phyloP scores from a whole-genome alignment of 1,139 yeast genomes.

The Geotrichum candidum region DNA sequence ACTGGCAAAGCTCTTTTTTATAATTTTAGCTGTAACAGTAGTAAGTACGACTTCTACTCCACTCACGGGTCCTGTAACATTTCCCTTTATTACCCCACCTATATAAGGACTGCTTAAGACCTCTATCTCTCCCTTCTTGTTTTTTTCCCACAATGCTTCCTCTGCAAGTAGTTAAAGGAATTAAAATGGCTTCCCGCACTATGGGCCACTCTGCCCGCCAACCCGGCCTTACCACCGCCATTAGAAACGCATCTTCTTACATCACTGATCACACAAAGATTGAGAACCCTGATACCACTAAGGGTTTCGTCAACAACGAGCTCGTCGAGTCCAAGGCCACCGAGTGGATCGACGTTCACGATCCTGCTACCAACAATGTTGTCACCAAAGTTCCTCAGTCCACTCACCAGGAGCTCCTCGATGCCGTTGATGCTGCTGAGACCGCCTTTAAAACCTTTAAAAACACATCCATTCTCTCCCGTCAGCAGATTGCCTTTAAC shows the following conservation, averaged over 20 bases:
- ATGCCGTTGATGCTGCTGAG: conserved; percentile 62
- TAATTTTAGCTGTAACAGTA: neutral
- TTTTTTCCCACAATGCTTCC: neutral
- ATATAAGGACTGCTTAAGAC: neutral
- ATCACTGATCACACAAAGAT: conserved; percentile 46
- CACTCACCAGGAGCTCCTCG: conserved; percentile 58
- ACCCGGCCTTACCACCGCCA: neutral
- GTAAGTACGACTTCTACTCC: neutral
- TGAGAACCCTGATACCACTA: conserved; percentile 48
- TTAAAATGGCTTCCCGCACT: neutral
- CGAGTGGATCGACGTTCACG: conserved; percentile 67
- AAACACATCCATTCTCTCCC: conserved; percentile 53
- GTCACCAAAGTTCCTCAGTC: conserved; percentile 69
- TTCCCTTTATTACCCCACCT: neutral
- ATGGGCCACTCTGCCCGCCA: neutral
- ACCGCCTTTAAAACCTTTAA: conserved; percentile 58
- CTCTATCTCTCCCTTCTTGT: neutral
- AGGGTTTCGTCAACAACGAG: conserved; percentile 54
- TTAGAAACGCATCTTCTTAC: conserved; percentile 19
- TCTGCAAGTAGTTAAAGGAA: neutral
- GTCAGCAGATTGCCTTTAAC: conserved; percentile 73
- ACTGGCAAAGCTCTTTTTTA: too few relatives aligned
- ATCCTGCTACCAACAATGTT: conserved; percentile 68
- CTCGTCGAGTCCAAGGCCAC: conserved; percentile 50
- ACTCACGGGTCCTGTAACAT: neutral